A percentile compares a stretch with the other conserved stretches of the same genome.
phyloP scores from a whole-genome alignment of 768 basidiomycete species.

The Mycena polygramma region DNA sequence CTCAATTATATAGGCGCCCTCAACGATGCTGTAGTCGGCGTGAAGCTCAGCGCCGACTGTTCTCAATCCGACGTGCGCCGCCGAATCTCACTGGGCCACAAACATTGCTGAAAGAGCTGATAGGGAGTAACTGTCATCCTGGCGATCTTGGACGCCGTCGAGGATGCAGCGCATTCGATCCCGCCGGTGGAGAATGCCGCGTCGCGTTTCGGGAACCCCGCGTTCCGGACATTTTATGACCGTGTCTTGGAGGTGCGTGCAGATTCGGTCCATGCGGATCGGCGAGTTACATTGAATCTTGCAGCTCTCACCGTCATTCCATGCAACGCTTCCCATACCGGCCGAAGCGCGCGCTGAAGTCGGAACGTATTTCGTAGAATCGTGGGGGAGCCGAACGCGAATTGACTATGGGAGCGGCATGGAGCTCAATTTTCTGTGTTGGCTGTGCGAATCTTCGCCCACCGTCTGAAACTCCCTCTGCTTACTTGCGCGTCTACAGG shows the following conservation, averaged over 20 bases:
- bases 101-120: slow-evolving; percentile 21
- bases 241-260: slow-evolving; percentile 72
- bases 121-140: slow-evolving; percentile 78
- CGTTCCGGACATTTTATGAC: slow-evolving; percentile 94
- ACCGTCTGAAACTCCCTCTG: neutral
- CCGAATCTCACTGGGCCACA: slow-evolving; percentile 15
- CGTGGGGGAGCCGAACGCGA: slow-evolving; percentile 92
- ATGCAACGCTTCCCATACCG: slow-evolving; percentile 71
- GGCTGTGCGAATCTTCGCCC: slow-evolving; percentile 79
- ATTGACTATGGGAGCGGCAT: slow-evolving; percentile 99
- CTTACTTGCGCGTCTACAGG: slow-evolving; percentile 54
- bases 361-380: slow-evolving; percentile 83
- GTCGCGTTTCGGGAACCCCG: slow-evolving; percentile 97
- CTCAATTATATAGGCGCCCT: slow-evolving; percentile 79
- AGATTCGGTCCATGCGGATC: neutral
- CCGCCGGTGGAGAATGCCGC: slow-evolving; percentile 92
- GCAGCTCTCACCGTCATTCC: slow-evolving; percentile 70
- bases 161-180: slow-evolving; percentile 72
- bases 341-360: slow-evolving; percentile 74
- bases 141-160: slow-evolving; percentile 73
- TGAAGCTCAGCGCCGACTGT: slow-evolving; percentile 79
- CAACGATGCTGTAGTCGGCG: slow-evolving; percentile 81
- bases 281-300: neutral
- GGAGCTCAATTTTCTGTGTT: slow-evolving; percentile 98
- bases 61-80: slow-evolving; percentile 69